Conservation (phyloP, 1,139 yeast genomes). For the Suhomyces maxii region DNA sequence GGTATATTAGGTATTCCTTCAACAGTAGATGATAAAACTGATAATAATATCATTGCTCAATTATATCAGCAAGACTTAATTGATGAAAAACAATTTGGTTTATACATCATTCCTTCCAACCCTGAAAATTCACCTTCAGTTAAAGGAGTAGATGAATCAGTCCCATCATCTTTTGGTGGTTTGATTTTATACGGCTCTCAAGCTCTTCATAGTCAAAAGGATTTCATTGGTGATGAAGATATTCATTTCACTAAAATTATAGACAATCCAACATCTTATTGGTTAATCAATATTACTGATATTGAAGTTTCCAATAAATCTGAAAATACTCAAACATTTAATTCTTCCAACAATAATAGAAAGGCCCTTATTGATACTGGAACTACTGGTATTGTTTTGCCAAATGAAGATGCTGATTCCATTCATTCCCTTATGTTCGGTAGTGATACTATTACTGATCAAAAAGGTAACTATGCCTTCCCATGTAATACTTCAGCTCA, state of each 20-base stretch:
- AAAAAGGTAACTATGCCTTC: constrained; percentile 57
- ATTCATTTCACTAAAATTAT: constrained; percentile 39
- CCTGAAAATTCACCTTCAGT: constrained; percentile 18
- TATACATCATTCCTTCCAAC: constrained; percentile 20
- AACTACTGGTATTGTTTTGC: constrained; percentile 60
- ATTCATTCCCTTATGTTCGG: constrained; percentile 51
- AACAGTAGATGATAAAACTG: constrained; percentile 4
- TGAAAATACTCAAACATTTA: constrained; percentile 9
- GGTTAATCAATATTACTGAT: constrained; percentile 51
- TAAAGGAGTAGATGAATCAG: constrained; percentile 5
- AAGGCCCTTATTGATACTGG: constrained; percentile 64
- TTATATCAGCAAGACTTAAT: constrained; percentile 18
- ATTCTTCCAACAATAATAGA: constrained; percentile 22
- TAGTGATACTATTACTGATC: constrained; percentile 50
- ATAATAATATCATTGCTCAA: constrained; percentile 24
- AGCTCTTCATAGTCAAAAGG: constrained; percentile 15
- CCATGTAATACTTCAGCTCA: constrained; percentile 41
- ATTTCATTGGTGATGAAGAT: neutral
- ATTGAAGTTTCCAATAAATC: constrained; percentile 32
- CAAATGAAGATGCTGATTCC: constrained; percentile 54
- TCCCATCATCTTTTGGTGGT: constrained; percentile 23
- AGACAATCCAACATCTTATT: constrained; percentile 42
- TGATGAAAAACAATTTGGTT: constrained; percentile 23
- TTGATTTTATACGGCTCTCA: constrained; percentile 27
- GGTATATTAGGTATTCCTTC: constrained; percentile 62